phyloP scores from a whole-genome alignment of 225 moss, liverwort and hornwort genomes.

The Climacium dendroides region DNA sequence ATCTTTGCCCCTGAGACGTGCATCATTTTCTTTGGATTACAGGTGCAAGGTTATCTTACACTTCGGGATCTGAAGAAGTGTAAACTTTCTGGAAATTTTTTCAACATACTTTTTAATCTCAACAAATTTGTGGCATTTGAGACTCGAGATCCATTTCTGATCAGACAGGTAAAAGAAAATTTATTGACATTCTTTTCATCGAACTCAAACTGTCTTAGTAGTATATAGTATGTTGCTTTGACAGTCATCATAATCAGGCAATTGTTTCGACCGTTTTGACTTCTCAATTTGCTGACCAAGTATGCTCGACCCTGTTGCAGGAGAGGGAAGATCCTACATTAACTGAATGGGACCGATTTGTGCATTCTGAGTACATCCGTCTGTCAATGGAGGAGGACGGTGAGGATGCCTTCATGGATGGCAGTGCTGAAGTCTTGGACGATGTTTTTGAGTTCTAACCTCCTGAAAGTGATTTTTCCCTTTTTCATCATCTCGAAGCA shows the following conservation, averaged over 20 bases:
- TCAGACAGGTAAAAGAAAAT: conserved; percentile 56
- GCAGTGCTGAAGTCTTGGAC: conserved; percentile 94
- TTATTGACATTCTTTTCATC: not conserved
- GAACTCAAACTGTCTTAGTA: not conserved
- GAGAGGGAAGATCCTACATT: conserved; percentile 90
- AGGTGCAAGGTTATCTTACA: conserved; percentile 71
- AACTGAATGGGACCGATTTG: conserved; percentile 98
- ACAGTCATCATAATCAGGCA: not conserved
- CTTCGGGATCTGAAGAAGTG: conserved; percentile 82
- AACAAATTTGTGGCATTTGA: conserved; percentile 99
- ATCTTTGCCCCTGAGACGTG: not conserved
- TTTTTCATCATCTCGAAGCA: not conserved
- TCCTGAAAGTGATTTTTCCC: not conserved
- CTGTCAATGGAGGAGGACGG: conserved; percentile 98
- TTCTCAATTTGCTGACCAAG: not conserved
- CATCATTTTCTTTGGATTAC: not conserved
- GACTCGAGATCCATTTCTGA: conserved; percentile 86
- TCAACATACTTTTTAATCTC: conserved; percentile 92
- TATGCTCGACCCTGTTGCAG: conserved; percentile 9
- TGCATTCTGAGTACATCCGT: conserved; percentile 88
- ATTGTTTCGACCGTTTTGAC: not conserved
- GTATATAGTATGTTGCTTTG: not conserved
- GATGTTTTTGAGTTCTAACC: conserved; percentile 83
- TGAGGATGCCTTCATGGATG: conserved; percentile 84
- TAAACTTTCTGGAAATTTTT: conserved; percentile 95